Base-by-base conservation (phyloP, 2,329 filamentous ascomycete species). In the Cladosporium cucumerinum region DNA sequence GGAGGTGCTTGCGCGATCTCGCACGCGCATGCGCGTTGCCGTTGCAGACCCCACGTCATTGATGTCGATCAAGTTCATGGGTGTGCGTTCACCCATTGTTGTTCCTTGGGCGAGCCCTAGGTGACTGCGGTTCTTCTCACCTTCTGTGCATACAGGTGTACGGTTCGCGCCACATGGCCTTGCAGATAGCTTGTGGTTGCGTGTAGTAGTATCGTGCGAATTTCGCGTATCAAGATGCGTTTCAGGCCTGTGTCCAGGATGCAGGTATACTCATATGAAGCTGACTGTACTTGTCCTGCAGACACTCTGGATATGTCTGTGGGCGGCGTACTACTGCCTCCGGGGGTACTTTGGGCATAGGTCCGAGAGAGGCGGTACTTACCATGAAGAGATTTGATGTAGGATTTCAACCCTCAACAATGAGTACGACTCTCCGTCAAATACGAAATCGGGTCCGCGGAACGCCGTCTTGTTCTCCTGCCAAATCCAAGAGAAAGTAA, bases 21-120 rank as follows among this genome's bases (percentile, higher is more conserved):
- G 51, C 8, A 54, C 51, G 51, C 51, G 51, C 30, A n/a, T 28
- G 26, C 26, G 51, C 18, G 49, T 52, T 26, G 48, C 48, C 21
- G 49, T 28, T 52, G 25, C 21, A 18, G 6, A 28, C 51, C 51
- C 51, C 51, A 28, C 51, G n/a, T 30, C 51, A 21, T 54, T 54
- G 26, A 54, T 54, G 51, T 54, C 51, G 51, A 54, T 54, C 51
- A 54, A 32, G 14, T 30, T 54, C 51, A 54, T 54, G 51, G 51
- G 39, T 46, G 39, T 21, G 39, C 39, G n/a, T 46, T 46, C 28
- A 30, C 28, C 28, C 28, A 34, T 34, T 34, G 32, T 6, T 21
- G 21, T 2, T 46, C 8, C 39, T 46, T 46, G 39, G 39, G 39
- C 39, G n/a, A 46, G 39, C 39, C 39, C 39, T 46, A 46, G n/a